These are phyloP conservation scores for Oryza brachyantha DNA, from an alignment of 176 grass and related monocot species.

Conservation along the genomic window DNA sequence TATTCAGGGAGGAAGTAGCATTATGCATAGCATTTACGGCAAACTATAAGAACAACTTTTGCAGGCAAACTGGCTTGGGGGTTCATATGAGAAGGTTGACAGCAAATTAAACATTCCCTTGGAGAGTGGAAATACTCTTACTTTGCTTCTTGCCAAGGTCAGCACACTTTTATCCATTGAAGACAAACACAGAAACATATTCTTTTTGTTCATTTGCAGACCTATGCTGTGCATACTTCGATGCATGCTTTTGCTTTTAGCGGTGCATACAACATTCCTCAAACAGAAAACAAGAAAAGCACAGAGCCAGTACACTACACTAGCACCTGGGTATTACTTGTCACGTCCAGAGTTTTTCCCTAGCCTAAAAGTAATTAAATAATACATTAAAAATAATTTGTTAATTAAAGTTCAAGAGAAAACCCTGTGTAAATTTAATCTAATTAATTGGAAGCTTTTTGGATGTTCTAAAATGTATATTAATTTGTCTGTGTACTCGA, in stretches of 20 bases:
- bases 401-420: no score
- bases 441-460: no score
- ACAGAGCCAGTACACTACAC: not conserved
- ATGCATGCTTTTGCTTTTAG: not conserved
- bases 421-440: no score
- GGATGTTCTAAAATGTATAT: no score
- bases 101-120: constrained; percentile 74
- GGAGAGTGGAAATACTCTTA: constrained; percentile 57
- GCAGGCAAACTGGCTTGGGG: constrained; percentile 77
- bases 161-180: constrained; percentile 13
- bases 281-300: not conserved
- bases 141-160: constrained; percentile 74
- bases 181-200: not conserved
- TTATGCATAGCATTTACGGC: not conserved
- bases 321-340: not conserved
- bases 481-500: no score
- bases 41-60: not conserved
- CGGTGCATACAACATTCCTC: not conserved
- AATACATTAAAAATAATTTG: no score
- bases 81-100: constrained; percentile 66
- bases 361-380: no score
- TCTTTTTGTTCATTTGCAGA: not conserved
- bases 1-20: not conserved
- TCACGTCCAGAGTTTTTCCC: no score
- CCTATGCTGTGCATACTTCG: not conserved